phyloP scores from a whole-genome alignment of 257 asterid species.

The Scutellaria baicalensis region DNA sequence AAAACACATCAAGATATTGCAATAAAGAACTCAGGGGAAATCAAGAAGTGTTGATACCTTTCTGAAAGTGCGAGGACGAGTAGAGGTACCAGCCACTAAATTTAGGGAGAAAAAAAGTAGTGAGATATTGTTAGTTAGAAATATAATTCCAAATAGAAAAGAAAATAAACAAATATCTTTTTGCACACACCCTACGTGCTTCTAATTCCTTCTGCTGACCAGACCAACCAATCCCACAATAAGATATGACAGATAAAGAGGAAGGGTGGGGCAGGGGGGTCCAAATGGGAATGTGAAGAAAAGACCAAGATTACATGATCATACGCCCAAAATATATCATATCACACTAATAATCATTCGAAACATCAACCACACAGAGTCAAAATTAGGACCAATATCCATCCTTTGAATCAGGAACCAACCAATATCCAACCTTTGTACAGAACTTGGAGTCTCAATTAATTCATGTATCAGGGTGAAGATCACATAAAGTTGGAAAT shows the following conservation, averaged over 20 bases:
- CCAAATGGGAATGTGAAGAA: not conserved
- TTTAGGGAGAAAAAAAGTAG: not conserved
- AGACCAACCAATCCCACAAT: not conserved
- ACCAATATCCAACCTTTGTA: not conserved
- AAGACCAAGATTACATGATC: not conserved
- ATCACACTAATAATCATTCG: not conserved
- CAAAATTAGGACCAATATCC: not conserved
- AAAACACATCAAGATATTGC: not conserved
- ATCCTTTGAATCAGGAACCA: no score
- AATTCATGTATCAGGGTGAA: not conserved
- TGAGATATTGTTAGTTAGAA: not conserved
- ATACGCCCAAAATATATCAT: not conserved
- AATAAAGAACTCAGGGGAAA: not conserved
- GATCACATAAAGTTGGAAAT: not conserved
- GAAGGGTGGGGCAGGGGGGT: not conserved
- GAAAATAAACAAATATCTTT: not conserved
- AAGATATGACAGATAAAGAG: not conserved
- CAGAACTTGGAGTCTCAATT: not conserved
- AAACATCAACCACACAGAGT: not conserved
- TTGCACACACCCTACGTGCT: not conserved
- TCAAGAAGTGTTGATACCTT: slow-evolving; percentile 30
- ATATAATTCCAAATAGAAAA: not conserved
- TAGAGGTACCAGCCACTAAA: slow-evolving; percentile 83
- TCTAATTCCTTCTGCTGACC: not conserved
- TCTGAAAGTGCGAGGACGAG: slow-evolving; percentile 86